Evolutionary conservation across 148 eudicot species (phyloP).

Genomic region (Arbutus unedo): DNA sequence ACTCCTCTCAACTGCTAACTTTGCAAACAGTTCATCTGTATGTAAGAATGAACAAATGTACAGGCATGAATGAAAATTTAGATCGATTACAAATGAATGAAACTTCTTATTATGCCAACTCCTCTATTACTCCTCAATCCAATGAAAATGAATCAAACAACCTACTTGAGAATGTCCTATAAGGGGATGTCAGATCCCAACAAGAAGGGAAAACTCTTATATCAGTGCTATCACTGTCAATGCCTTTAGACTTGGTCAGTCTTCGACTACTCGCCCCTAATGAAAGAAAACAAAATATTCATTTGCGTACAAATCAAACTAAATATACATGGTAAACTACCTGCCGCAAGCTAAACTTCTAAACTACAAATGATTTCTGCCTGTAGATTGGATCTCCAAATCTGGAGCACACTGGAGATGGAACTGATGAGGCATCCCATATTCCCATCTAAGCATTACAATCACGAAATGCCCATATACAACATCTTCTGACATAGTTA

Average conservation of each 20-base stretch:
- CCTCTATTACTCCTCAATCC: slow-evolving; percentile 6
- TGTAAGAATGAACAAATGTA: background rate
- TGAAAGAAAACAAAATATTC: slow-evolving; percentile 19
- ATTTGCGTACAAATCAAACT: slow-evolving; percentile 20
- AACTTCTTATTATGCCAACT: slow-evolving; percentile 17
- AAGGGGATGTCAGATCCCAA: slow-evolving; percentile 16
- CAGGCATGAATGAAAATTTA: background rate
- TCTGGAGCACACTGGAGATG: background rate
- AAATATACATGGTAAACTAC: slow-evolving; percentile 22
- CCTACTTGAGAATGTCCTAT: slow-evolving; percentile 8
- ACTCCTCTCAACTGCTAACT: background rate
- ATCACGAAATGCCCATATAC: background rate
- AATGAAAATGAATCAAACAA: slow-evolving; percentile 15
- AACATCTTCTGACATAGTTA: slow-evolving; percentile 12
- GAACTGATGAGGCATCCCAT: slow-evolving; percentile 6
- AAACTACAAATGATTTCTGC: slow-evolving; percentile 14
- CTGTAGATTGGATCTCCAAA: background rate
- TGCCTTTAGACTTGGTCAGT: slow-evolving; percentile 10
- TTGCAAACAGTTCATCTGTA: background rate
- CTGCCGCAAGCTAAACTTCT: slow-evolving; percentile 20
- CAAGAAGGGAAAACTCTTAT: background rate
- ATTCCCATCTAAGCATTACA: background rate
- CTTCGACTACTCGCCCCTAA: slow-evolving; percentile 11
- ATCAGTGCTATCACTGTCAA: background rate
- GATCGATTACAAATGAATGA: slow-evolving; percentile 15